Conservation (phyloP, 2,329 filamentous ascomycete species). For the Ascomycota sp. region DNA sequence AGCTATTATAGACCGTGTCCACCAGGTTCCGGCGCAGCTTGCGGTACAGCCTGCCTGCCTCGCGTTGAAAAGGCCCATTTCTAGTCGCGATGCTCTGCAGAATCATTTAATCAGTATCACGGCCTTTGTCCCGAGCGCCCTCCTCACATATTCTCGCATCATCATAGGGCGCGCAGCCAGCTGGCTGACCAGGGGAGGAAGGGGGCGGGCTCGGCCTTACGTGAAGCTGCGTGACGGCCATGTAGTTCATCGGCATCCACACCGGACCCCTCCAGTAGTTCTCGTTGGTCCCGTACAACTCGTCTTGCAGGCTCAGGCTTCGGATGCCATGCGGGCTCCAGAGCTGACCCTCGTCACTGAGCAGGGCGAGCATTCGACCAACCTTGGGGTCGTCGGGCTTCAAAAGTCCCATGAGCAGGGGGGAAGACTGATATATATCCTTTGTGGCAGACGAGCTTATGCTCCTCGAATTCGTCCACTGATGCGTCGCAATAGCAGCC, state of each 20-base stretch:
- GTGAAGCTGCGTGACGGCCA: slow-evolving; percentile 57
- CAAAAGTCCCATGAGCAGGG: slow-evolving; percentile 67
- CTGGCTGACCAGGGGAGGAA: too few species aligned
- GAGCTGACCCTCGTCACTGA: slow-evolving; percentile 66
- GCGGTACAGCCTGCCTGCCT: slow-evolving; percentile 55
- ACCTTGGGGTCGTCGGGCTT: slow-evolving; percentile 54
- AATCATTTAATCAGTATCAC: background rate
- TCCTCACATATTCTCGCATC: too few species aligned
- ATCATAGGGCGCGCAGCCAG: too few species aligned
- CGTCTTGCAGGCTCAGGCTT: slow-evolving; percentile 66
- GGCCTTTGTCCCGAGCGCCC: background rate
- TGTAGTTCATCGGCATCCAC: slow-evolving; percentile 94
- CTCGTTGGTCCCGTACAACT: slow-evolving; percentile 73
- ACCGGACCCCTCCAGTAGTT: slow-evolving; percentile 95
- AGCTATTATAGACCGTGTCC: slow-evolving; percentile 70
- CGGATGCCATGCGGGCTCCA: slow-evolving; percentile 80
- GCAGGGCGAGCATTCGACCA: slow-evolving; percentile 53
- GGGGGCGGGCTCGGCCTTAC: slow-evolving; percentile 28
- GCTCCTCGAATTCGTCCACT: slow-evolving; percentile 88
- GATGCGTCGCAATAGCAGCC: slow-evolving; percentile 87
- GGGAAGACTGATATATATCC: slow-evolving; percentile 90
- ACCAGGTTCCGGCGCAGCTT: slow-evolving; percentile 67
- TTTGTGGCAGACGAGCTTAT: slow-evolving; percentile 78
- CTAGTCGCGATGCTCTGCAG: slow-evolving; percentile 38
- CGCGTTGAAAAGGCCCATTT: slow-evolving; percentile 45